Conservation (phyloP, 495 filamentous ascomycete species). For the Penicillium crystallinum region DNA sequence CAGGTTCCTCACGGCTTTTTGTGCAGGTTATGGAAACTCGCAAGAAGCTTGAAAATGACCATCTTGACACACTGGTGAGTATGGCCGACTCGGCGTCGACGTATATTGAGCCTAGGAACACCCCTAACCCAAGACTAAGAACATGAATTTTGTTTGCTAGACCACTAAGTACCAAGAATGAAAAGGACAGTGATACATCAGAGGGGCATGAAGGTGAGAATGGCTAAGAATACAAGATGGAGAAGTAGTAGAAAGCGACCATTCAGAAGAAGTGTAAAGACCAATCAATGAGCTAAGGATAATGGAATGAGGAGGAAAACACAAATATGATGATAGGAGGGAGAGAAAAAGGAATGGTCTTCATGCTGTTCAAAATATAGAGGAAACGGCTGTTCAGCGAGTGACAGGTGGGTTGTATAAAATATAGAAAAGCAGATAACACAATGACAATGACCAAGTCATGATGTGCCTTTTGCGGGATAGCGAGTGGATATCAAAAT, state of each 20-base stretch:
- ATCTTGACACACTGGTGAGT: too few relatives aligned
- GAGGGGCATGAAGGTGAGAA: not conserved
- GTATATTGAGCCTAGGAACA: too few relatives aligned
- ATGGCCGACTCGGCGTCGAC: too few relatives aligned
- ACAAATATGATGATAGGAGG: not conserved
- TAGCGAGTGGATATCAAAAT: slow-evolving; percentile 6
- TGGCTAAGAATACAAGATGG: slow-evolving; percentile 6
- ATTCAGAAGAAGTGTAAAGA: not conserved
- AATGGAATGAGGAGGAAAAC: not conserved
- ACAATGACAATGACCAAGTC: not conserved
- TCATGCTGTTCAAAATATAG: slow-evolving; percentile 1
- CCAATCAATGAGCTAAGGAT: not conserved
- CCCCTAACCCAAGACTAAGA: too few relatives aligned
- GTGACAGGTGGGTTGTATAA: not conserved
- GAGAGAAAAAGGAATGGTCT: slow-evolving; percentile 4
- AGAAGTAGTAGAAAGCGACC: not conserved
- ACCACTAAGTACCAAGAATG: slow-evolving; percentile 1
- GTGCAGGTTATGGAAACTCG: too few relatives aligned
- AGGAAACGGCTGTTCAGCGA: slow-evolving; percentile 5
- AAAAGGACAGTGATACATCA: not conserved
- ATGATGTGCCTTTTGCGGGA: not conserved
- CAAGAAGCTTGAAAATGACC: too few relatives aligned
- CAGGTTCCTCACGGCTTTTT: too few relatives aligned
- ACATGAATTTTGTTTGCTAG: not conserved
- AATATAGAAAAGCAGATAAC: not conserved